Evolutionary conservation across 2,329 filamentous ascomycete species (phyloP).

Genomic region (Hirsutella thompsonii): DNA sequence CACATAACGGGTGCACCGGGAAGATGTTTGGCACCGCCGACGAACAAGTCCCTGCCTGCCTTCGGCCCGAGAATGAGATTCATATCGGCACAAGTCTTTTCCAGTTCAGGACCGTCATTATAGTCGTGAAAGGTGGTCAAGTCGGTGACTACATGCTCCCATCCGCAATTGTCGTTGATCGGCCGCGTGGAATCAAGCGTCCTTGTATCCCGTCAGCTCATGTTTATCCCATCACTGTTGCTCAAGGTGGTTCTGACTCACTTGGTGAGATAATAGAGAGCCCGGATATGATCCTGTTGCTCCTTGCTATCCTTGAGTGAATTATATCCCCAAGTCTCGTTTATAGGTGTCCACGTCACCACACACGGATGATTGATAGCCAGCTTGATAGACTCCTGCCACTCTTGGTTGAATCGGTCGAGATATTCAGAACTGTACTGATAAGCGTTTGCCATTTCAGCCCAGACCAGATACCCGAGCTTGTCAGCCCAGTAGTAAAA

Average conservation of each 20-base stretch:
- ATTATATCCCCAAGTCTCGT: slow-evolving; percentile 52
- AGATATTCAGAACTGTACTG: slow-evolving; percentile 46
- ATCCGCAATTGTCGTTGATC: slow-evolving; percentile 60
- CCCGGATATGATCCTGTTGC: slow-evolving; percentile 51
- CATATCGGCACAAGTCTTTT: slow-evolving; percentile 38
- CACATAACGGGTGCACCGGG: slow-evolving; percentile 48
- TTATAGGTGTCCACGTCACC: slow-evolving; percentile 55
- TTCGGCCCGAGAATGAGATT: slow-evolving; percentile 40
- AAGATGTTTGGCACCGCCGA: slow-evolving; percentile 36
- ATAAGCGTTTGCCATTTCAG: slow-evolving; percentile 53
- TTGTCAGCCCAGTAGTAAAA: slow-evolving; percentile 50
- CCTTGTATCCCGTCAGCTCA: slow-evolving; percentile 6
- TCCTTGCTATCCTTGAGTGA: slow-evolving; percentile 39
- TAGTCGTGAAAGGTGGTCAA: slow-evolving; percentile 59
- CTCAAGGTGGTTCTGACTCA: slow-evolving; percentile 14
- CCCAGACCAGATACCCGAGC: slow-evolving; percentile 50
- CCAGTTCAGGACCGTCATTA: slow-evolving; percentile 41
- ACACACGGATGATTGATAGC: slow-evolving; percentile 55
- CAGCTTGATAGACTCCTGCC: slow-evolving; percentile 47
- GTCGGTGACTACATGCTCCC: slow-evolving; percentile 55
- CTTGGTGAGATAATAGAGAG: slow-evolving; percentile 53
- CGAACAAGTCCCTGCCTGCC: slow-evolving; percentile 40
- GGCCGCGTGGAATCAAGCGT: slow-evolving; percentile 49
- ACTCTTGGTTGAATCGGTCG: slow-evolving; percentile 49
- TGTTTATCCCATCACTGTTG: not conserved